These are phyloP conservation scores for Thielaviopsis populi DNA, from an alignment of 2,329 filamentous ascomycete genomes.

Conservation along the genomic window DNA sequence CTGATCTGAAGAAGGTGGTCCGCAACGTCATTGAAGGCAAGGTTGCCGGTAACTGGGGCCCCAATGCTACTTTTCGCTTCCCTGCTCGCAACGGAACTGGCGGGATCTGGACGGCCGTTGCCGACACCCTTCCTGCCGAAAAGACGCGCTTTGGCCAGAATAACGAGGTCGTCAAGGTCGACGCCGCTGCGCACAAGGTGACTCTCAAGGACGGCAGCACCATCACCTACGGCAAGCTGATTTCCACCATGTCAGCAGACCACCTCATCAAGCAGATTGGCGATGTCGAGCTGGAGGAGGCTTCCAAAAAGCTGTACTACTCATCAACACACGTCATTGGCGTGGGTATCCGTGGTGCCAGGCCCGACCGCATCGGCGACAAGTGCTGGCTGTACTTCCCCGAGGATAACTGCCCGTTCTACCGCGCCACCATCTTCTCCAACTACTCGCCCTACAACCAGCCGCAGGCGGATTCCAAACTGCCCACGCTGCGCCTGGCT, in stretches of 20 bases:
- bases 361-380: conserved; percentile 92
- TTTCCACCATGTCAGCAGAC: conserved; percentile 95
- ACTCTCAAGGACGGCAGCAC: conserved; percentile 72
- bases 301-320: conserved; percentile 82
- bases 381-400: conserved; percentile 99
- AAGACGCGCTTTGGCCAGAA: conserved; percentile 83
- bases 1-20: conserved; percentile 84
- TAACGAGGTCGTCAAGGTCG: conserved; percentile 71
- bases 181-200: conserved; percentile 72
- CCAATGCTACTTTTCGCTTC: conserved; percentile 97
- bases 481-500: conserved; percentile 72
- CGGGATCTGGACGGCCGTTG: conserved; percentile 97
- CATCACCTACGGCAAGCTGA: conserved; percentile 78
- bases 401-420: conserved; percentile 97
- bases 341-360: conserved; percentile 79
- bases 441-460: conserved; percentile 99
- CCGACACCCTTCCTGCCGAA: conserved; percentile 78
- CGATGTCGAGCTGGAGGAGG: conserved; percentile 55
- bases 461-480: conserved; percentile 64
- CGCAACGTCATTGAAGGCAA: conserved; percentile 93
- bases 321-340: conserved; percentile 95
- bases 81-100: conserved; percentile 89
- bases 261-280: conserved; percentile 74
- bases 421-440: conserved; percentile 98
- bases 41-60: conserved; percentile 93